Percentiles rank a stretch among this genome's conserved stretches.
Evolutionary conservation across 306 rosid genomes (phyloP).

Genomic region (Acacia melanoxylon): DNA sequence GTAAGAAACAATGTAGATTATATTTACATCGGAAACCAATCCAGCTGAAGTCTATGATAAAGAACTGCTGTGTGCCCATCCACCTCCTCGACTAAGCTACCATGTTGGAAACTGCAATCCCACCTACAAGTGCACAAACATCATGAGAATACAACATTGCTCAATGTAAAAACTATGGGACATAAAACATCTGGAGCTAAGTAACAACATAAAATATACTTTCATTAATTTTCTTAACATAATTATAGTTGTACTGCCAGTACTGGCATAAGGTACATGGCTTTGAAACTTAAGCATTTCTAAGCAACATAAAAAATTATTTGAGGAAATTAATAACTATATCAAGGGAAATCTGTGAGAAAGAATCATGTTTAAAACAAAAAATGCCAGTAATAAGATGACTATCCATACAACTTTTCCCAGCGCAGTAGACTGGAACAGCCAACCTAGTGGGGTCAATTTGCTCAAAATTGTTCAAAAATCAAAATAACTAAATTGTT

Average conservation of each 20-base stretch:
- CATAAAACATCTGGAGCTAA: conserved; percentile 1
- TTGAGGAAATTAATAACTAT: neutral
- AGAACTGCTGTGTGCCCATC: conserved; percentile 98
- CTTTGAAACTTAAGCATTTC: conserved; percentile 12
- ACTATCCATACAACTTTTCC: neutral
- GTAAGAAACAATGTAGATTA: conserved; percentile 6
- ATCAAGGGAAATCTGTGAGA: neutral
- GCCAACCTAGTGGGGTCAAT: neutral
- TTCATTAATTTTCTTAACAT: neutral
- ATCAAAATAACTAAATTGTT: too few species aligned
- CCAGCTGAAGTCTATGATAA: conserved; percentile 93
- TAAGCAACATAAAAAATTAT: neutral
- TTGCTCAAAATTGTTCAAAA: too few species aligned
- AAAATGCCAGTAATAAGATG: neutral
- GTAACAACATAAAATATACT: neutral
- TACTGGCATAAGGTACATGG: conserved; percentile 10
- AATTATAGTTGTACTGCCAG: conserved; percentile 10
- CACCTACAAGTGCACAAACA: conserved; percentile 64
- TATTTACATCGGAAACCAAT: conserved; percentile 93
- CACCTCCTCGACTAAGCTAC: conserved; percentile 98
- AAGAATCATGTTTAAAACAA: conserved; percentile 2
- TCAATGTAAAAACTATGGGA: neutral
- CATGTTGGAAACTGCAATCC: conserved; percentile 92
- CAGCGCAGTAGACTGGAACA: neutral
- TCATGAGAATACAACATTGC: conserved; percentile 15